Evolutionary conservation across 768 basidiomycete genomes (phyloP).

Genomic region (Crucibulum laeve): DNA sequence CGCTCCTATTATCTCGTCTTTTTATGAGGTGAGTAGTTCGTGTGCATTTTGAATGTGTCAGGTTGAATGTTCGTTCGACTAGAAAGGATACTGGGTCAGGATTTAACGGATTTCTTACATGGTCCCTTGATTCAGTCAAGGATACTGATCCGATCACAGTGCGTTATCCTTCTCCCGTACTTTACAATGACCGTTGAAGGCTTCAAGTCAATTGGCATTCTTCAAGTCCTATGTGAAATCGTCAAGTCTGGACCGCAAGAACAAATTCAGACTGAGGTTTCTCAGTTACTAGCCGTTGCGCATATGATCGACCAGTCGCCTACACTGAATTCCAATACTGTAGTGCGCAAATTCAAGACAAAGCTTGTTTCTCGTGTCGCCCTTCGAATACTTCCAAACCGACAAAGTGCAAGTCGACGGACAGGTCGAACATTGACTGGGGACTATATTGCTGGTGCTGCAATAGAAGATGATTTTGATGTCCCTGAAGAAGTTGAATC

Average conservation of each 20-base stretch:
- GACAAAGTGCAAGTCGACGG: constrained; percentile 25
- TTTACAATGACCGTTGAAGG: not conserved
- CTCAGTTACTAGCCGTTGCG: constrained; percentile 41
- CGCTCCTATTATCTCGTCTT: constrained; percentile 73
- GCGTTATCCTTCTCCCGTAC: constrained; percentile 10
- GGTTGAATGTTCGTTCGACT: constrained; percentile 6
- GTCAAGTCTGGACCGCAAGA: constrained; percentile 58
- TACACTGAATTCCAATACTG: constrained; percentile 48
- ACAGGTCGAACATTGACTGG: constrained; percentile 31
- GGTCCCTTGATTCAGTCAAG: constrained; percentile 36
- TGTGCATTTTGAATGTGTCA: not conserved
- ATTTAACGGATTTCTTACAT: constrained; percentile 50
- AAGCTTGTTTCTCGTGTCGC: constrained; percentile 69
- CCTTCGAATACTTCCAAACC: constrained; percentile 55
- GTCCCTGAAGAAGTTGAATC: constrained; percentile 78
- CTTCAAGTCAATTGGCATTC: constrained; percentile 57
- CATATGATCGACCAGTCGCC: constrained; percentile 34
- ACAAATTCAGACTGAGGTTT: constrained; percentile 39
- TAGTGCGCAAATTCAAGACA: constrained; percentile 62
- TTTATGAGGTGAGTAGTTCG: constrained; percentile 72
- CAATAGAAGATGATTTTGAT: constrained; percentile 44
- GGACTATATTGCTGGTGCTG: constrained; percentile 12
- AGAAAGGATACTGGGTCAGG: constrained; percentile 56
- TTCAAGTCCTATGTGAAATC: constrained; percentile 70
- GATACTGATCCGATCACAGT: constrained; percentile 50